Base-by-base conservation (phyloP, 371 early-diverging fungal species). In the Mortierella sp. region DNA sequence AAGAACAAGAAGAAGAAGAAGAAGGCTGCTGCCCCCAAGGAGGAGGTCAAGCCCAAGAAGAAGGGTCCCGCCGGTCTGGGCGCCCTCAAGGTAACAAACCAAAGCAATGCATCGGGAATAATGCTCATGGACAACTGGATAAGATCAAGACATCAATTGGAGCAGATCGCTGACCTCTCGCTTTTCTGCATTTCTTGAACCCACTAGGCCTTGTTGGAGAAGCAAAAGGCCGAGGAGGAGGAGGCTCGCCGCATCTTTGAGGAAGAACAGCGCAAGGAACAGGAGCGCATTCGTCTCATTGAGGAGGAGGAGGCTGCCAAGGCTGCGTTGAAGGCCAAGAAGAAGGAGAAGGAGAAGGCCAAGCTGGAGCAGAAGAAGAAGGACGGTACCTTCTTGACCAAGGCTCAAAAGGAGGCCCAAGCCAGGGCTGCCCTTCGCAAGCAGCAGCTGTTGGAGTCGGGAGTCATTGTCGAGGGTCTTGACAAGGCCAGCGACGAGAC, bases 331-430 rank as follows among this genome's bases (percentile, higher is more conserved):
- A 85, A 89, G 79, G 89, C 79, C 43, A 86, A 85, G 78, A 94
- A 93, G 74, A 94, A 94, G 86, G 93, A 96, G 80, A 92, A 91
- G 76, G 93, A 93, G 65, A 90, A 80, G 92, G 89, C 89, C 45
- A 95, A 94, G 86, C 91, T 92, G 48, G 99, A 98, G 71, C 96
- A 97, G 86, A 91, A 97, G 55, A 93, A 93, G 66, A 96, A 94
- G 84, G 93, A 95, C 67, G 99, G 99, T 65, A 97, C 97, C 82
- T 91, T 96, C 43, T 86, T 97, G 82, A 96, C 98, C 48, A 96
- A 96, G 84, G 92, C 96, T n/a, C 96, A 99, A 86, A 97, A 95
- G 88, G 94, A 94, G 77, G 96, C 94, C 45, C 92, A 95, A 79
- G 91, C 91, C 24, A 88, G 87, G 65, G 94, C 93, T 61, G 90